phyloP scores from a whole-genome alignment of 805 yeast genomes.

The Zygosaccharomyces lentus region DNA sequence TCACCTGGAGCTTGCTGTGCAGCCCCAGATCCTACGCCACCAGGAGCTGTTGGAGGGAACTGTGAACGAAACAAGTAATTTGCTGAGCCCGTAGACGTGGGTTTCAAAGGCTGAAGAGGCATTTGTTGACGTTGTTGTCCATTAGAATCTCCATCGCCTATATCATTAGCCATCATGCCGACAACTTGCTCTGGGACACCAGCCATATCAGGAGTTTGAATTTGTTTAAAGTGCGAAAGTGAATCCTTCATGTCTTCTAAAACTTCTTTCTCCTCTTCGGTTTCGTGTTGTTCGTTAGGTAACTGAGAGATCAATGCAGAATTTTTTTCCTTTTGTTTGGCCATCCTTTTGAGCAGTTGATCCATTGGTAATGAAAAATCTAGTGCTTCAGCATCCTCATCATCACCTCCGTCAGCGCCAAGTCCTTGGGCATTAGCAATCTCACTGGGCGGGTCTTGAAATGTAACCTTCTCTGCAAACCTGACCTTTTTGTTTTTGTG shows the following conservation, averaged over 20 bases:
- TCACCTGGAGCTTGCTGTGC: conserved; percentile 1
- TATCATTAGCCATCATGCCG: background rate
- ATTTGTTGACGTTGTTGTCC: conserved; percentile 10
- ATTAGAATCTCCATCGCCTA: background rate
- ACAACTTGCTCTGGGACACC: conserved; percentile 11
- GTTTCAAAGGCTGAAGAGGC: conserved; percentile 33
- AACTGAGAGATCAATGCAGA: conserved; percentile 30
- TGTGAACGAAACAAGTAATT: conserved; percentile 30
- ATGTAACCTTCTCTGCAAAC: conserved; percentile 61
- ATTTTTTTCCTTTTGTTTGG: conserved; percentile 25
- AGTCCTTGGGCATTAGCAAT: conserved; percentile 2
- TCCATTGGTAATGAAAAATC: conserved; percentile 76
- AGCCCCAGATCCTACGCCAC: background rate
- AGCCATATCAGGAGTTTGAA: conserved; percentile 63
- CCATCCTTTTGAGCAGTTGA: conserved; percentile 51
- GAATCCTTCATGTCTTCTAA: conserved; percentile 72
- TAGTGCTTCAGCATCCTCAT: conserved; percentile 29
- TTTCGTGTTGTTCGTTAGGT: conserved; percentile 36
- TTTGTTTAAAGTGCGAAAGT: conserved; percentile 67
- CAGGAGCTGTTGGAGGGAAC: conserved; percentile 8
- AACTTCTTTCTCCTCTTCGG: conserved; percentile 66
- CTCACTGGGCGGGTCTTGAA: conserved; percentile 28
- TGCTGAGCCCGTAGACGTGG: conserved; percentile 36
- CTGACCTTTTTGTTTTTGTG: conserved; percentile 59
- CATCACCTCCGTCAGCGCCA: conserved; percentile 15